Evolutionary conservation across 345 rosid species (phyloP).

Genomic region (Pugionium cornutum): DNA sequence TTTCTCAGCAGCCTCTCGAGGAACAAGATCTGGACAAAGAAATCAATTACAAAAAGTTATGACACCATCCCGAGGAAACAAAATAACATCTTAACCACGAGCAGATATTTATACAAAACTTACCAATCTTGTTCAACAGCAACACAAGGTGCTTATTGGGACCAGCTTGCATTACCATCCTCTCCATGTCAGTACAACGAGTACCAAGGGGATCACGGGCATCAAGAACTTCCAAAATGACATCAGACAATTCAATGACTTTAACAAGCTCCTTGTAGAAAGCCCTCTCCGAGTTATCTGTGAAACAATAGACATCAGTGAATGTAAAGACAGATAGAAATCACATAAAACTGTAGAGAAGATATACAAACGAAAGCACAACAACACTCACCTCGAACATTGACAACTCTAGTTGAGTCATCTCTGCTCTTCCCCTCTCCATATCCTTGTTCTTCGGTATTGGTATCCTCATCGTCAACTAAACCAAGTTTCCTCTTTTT

Average conservation of each 20-base stretch:
- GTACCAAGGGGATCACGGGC: constrained; percentile 94
- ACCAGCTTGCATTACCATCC: constrained; percentile 82
- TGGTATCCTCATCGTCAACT: constrained; percentile 50
- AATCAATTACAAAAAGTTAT: not conserved
- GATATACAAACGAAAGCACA: too few species aligned
- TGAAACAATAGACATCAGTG: constrained; percentile 21
- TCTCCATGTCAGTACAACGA: constrained; percentile 93
- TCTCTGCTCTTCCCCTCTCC: constrained; percentile 32
- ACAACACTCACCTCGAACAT: constrained; percentile 51
- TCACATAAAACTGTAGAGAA: too few species aligned
- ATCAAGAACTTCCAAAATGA: constrained; percentile 92
- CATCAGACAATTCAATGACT: constrained; percentile 89
- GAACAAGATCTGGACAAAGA: constrained; percentile 76
- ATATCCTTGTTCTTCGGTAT: constrained; percentile 39
- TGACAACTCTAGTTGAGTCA: constrained; percentile 41
- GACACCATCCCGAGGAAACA: not conserved
- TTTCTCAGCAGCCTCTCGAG: constrained; percentile 94
- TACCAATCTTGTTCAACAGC: constrained; percentile 91
- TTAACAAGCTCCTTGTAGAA: constrained; percentile 95
- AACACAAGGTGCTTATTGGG: constrained; percentile 79
- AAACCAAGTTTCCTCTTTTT: constrained; percentile 79
- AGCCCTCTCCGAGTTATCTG: constrained; percentile 86
- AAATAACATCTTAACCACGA: not conserved
- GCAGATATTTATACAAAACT: not conserved
- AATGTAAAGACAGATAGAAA: not conserved